Evolutionary conservation across 2,329 filamentous ascomycete species (phyloP).

Genomic region (Orbilia oligospora): DNA sequence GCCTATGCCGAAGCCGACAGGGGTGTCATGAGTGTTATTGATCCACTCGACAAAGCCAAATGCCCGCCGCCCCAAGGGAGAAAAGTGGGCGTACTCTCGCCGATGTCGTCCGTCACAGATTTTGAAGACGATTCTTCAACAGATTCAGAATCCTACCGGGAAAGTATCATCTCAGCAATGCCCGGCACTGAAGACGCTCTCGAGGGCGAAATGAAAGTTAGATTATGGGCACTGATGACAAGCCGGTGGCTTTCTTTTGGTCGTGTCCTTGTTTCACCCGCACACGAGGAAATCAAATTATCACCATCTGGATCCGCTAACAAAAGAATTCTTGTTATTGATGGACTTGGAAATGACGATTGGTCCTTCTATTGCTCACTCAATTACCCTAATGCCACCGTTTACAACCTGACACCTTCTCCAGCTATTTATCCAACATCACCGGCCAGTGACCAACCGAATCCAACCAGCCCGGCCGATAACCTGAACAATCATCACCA

Average conservation of each 20-base stretch:
- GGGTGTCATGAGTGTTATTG: slow-evolving; percentile 52
- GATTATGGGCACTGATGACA: slow-evolving; percentile 85
- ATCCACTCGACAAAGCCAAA: slow-evolving; percentile 62
- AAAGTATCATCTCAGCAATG: slow-evolving; percentile 66
- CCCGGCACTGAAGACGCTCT: slow-evolving; percentile 68
- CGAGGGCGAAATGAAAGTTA: slow-evolving; percentile 78
- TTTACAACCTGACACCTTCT: slow-evolving; percentile 80
- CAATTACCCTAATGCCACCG: slow-evolving; percentile 80
- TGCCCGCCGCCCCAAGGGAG: slow-evolving; percentile 59
- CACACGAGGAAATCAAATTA: slow-evolving; percentile 77
- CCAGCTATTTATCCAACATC: slow-evolving; percentile 49
- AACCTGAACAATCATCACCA: slow-evolving; percentile 80
- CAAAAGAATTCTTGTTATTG: slow-evolving; percentile 80
- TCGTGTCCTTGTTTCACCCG: slow-evolving; percentile 84
- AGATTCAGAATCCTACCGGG: slow-evolving; percentile 61
- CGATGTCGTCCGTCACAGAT: slow-evolving; percentile 55
- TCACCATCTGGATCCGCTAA: slow-evolving; percentile 65
- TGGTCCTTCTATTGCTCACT: slow-evolving; percentile 90
- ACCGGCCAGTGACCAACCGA: slow-evolving; percentile 71
- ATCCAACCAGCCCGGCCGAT: slow-evolving; percentile 65
- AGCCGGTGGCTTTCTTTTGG: slow-evolving; percentile 91
- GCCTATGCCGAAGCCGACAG: slow-evolving; percentile 55
- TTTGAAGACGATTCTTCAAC: slow-evolving; percentile 57
- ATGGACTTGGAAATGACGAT: slow-evolving; percentile 87
- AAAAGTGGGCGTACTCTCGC: slow-evolving; percentile 43